Percentiles rank a stretch among this genome's conserved stretches.
phyloP scores from a whole-genome alignment of 2,329 filamentous ascomycete species.

The Exophiala phaeomuriformis region DNA sequence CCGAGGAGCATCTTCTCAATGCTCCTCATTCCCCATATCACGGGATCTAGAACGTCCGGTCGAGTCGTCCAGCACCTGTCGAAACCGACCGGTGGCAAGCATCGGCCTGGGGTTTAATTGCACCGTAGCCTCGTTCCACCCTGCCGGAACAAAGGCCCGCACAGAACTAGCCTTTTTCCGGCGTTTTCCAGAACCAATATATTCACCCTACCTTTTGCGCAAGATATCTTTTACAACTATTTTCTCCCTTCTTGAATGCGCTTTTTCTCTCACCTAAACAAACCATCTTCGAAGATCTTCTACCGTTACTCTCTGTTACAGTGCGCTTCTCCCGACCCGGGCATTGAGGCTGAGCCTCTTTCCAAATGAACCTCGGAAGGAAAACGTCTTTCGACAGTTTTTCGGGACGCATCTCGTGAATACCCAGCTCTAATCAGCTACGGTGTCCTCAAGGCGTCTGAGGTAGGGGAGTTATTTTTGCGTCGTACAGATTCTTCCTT shows the following conservation, averaged over 20 bases:
- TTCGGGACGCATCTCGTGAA: conserved; percentile 7
- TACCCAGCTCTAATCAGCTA: neutral
- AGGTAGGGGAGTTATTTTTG: neutral
- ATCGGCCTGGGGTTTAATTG: neutral
- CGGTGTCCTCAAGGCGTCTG: neutral
- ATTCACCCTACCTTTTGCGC: neutral
- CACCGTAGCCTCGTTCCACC: neutral
- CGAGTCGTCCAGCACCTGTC: neutral
- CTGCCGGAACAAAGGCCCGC: neutral
- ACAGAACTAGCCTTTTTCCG: neutral
- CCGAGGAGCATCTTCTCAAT: neutral
- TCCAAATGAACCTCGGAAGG: neutral
- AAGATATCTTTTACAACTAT: neutral
- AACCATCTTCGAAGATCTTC: neutral
- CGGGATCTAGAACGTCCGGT: neutral
- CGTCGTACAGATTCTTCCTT: neutral
- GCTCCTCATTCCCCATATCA: neutral
- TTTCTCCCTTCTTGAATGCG: neutral
- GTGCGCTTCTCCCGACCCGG: neutral
- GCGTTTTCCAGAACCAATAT: neutral
- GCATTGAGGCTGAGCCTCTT: neutral
- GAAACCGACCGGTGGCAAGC: neutral
- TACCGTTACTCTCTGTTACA: neutral
- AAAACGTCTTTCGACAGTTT: neutral
- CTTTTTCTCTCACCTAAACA: neutral